Base-by-base conservation (phyloP, 176 grass and related monocot species). In the Ananas comosus region DNA sequence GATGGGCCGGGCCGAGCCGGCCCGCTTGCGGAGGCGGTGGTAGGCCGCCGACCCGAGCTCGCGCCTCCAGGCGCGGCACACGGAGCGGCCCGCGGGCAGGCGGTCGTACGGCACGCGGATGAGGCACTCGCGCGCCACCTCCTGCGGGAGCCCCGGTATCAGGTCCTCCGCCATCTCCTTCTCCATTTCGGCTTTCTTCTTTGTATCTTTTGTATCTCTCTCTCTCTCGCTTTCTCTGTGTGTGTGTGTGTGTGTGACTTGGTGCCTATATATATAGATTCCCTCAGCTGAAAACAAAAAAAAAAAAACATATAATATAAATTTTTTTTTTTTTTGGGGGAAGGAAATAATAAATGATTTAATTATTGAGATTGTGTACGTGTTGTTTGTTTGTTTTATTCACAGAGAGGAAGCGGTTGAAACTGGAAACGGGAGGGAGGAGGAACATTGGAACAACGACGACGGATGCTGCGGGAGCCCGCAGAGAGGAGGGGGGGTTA, bases 51-150 rank as follows among this genome's bases (percentile, higher is more conserved):
- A 92, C 71, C 83, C 89, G 33, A 90, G 73, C 75, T 97, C 89
- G 21, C 63, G 73, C 80, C 85, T 85, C 93, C 93, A 97, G 76
- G 54, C 73, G 9, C 84, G 79, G 65, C 89, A 97, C 53, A 92
- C 88, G 52, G 79, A 79, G 3, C 93, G 81, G 53, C 83, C 84
- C 3, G 76, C 64, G 9, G 84, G 86, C 11, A 97, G 86, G 57
- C 65, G 80, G 49, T 90, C 84, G 71, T 85, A 92, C 1, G 81
- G 82, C 50, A 97, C 84, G 2, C 94, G 76, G 70, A 97, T 67
- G 58, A 97, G 86, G 77, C 94, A 97, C 82, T 97, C 94, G 79
- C 80, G 85, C 24, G 94, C 94, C 50, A 97, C 79, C 25, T 97
- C 89, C 42, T 97, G 74, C 12, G 94, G 89, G 24, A 97, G 56